These are phyloP conservation scores for Solanum lignicaule DNA, from an alignment of 257 asterid species.

Conservation along the genomic window DNA sequence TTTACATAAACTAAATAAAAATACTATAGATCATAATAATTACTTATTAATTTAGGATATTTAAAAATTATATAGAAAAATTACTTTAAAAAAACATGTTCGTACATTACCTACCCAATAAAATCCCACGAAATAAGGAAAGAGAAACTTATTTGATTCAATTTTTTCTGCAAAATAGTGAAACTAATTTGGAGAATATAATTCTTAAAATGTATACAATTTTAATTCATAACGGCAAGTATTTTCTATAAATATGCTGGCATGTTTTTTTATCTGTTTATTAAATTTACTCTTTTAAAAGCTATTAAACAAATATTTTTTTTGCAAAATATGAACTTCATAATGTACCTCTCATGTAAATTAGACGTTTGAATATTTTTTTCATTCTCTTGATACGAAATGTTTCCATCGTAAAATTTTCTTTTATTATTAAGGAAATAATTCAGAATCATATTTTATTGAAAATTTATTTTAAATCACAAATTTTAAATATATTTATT, in stretches of 20 bases:
- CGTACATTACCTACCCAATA: too few species aligned
- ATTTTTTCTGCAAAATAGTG: background rate
- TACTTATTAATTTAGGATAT: too few species aligned
- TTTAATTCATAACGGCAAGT: background rate
- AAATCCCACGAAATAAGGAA: background rate
- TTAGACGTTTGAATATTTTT: background rate
- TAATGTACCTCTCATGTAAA: background rate
- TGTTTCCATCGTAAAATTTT: too few species aligned
- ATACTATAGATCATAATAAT: too few species aligned
- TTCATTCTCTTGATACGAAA: too few species aligned
- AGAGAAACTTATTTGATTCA: background rate
- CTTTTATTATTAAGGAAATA: too few species aligned
- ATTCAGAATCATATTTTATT: too few species aligned
- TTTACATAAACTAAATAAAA: too few species aligned
- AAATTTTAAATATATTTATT: too few species aligned
- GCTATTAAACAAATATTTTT: too few species aligned
- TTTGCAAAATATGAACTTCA: background rate
- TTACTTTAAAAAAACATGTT: background rate
- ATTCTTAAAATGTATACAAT: background rate
- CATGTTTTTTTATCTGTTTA: too few species aligned
- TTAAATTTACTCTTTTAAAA: background rate
- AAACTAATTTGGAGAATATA: background rate
- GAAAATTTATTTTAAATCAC: accelerated
- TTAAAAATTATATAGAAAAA: too few species aligned
- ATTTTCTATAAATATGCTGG: background rate